These are phyloP conservation scores for Exophiala sp. DNA, from an alignment of 2,329 filamentous ascomycete genomes.

Conservation along the genomic window DNA sequence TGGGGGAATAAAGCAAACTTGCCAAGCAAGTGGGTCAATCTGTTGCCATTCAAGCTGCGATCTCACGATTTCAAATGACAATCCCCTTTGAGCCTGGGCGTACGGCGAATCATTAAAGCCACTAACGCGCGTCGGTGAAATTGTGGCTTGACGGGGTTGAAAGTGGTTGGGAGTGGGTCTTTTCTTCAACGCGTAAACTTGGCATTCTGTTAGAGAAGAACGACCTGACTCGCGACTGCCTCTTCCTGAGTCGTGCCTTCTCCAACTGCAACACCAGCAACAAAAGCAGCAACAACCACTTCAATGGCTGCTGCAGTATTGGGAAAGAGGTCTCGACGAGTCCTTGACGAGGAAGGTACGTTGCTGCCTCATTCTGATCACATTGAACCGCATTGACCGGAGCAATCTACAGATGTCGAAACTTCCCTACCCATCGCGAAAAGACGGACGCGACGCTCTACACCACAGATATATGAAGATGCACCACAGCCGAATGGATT, in stretches of 20 bases:
- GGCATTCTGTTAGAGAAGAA: slow-evolving; percentile 4
- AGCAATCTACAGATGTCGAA: slow-evolving; percentile 16
- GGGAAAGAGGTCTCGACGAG: slow-evolving; percentile 41
- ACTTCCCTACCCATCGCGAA: slow-evolving; percentile 32
- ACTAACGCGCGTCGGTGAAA: not conserved
- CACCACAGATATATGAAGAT: slow-evolving; percentile 39
- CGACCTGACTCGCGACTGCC: slow-evolving; percentile 13
- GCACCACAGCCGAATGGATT: slow-evolving; percentile 23
- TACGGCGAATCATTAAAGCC: slow-evolving; percentile 13
- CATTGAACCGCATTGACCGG: slow-evolving; percentile 7
- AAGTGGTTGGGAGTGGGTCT: slow-evolving; percentile 8
- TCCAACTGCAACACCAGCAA: slow-evolving; percentile 18
- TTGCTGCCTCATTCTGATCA: slow-evolving; percentile 14
- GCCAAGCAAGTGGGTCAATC: slow-evolving; percentile 12
- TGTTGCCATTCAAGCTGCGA: too few species aligned
- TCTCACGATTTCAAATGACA: slow-evolving; percentile 17
- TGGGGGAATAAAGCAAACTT: slow-evolving; percentile 20
- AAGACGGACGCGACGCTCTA: slow-evolving; percentile 43
- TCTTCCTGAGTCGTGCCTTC: slow-evolving; percentile 17
- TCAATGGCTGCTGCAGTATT: slow-evolving; percentile 34
- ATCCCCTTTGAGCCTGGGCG: too few species aligned
- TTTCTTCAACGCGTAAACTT: slow-evolving; percentile 9
- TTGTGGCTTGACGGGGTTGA: not conserved
- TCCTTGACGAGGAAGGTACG: slow-evolving; percentile 39
- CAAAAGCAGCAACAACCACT: slow-evolving; percentile 38